Evolutionary conservation across 768 basidiomycete genomes (phyloP).

Genomic region (Pisolithus tinctorius): DNA sequence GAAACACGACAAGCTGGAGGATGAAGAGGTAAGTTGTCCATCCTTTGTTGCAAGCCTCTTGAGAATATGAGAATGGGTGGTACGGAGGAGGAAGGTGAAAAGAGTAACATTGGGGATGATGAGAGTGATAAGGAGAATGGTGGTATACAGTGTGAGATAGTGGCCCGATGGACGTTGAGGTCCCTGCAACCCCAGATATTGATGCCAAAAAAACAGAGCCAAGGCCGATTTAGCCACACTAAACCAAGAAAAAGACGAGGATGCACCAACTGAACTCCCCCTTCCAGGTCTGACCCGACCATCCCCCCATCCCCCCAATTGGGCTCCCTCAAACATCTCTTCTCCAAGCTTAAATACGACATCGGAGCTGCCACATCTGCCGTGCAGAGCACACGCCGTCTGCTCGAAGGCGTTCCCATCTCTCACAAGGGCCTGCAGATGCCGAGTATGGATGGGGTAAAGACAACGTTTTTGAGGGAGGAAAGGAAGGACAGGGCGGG

Average conservation of each 20-base stretch:
- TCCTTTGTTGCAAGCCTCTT: not conserved
- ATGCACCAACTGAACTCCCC: slow-evolving; percentile 4
- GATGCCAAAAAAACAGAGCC: not conserved
- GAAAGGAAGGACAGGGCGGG: slow-evolving; percentile 1
- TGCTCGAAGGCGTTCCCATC: slow-evolving; percentile 19
- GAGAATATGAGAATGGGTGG: not conserved
- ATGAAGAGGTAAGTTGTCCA: slow-evolving; percentile 20
- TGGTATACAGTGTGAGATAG: not conserved
- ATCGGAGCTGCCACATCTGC: slow-evolving; percentile 15
- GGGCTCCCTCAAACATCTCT: slow-evolving; percentile 28
- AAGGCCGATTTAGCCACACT: not conserved
- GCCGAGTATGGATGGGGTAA: slow-evolving; percentile 29
- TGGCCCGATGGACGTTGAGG: not conserved
- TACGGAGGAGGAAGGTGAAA: not conserved
- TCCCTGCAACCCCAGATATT: not conserved
- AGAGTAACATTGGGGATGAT: not conserved
- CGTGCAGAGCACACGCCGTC: too few species aligned
- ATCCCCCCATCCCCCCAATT: too few species aligned
- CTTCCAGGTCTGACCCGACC: not conserved
- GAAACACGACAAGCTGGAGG: not conserved
- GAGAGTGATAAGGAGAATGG: slow-evolving; percentile 8
- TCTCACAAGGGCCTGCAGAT: slow-evolving; percentile 3
- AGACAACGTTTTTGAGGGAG: slow-evolving; percentile 22
- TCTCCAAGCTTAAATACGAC: slow-evolving; percentile 13
- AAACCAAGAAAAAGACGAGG: slow-evolving; percentile 14